phyloP scores from a whole-genome alignment of 345 rosid genomes.

The Camelina hispida region DNA sequence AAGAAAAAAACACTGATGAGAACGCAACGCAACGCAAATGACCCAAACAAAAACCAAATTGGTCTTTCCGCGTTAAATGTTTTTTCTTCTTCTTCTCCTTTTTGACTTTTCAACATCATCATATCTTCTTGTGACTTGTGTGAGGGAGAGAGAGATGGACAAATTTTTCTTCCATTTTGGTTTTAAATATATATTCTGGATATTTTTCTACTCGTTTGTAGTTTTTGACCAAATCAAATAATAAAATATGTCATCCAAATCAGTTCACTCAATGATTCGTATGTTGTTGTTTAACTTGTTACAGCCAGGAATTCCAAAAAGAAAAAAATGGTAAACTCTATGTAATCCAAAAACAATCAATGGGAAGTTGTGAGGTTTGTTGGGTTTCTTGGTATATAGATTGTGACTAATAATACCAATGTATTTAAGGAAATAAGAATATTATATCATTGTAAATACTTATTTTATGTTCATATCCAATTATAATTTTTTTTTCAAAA shows the following conservation, averaged over 20 bases:
- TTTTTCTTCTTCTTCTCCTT: background rate
- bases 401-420: background rate
- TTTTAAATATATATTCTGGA: background rate
- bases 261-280: too few species aligned
- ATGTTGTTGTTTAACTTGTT: too few species aligned
- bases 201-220: background rate
- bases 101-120: constrained; percentile 36
- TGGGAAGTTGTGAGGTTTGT: background rate
- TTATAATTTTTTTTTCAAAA: too few species aligned
- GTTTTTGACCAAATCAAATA: background rate
- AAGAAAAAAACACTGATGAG: constrained; percentile 17
- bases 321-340: too few species aligned
- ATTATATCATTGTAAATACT: background rate
- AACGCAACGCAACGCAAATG: constrained; percentile 12
- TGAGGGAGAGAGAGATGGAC: background rate
- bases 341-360: background rate
- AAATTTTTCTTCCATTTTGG: background rate
- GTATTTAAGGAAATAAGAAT: too few species aligned
- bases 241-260: background rate
- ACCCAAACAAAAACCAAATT: background rate
- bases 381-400: background rate
- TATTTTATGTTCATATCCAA: background rate
- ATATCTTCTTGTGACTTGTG: background rate
- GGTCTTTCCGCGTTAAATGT: constrained; percentile 45
- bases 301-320: background rate